Percentiles rank a stretch among this genome's conserved stretches.
phyloP scores from a whole-genome alignment of 768 basidiomycete species.

The Cystoderma amianthinum region DNA sequence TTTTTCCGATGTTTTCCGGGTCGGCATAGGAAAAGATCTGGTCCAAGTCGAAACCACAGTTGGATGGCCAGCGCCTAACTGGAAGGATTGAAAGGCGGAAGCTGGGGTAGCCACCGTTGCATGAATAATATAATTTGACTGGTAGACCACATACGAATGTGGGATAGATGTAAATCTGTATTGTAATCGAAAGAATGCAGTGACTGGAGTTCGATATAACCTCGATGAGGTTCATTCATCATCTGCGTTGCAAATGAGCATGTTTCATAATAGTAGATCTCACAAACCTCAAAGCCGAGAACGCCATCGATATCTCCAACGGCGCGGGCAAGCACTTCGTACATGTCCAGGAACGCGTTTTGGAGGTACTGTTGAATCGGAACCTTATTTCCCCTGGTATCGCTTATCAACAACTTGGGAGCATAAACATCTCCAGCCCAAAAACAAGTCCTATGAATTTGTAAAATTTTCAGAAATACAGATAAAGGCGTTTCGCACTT shows the following conservation, averaged over 20 bases:
- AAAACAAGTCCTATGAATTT: constrained; percentile 66
- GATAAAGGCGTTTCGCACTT: constrained; percentile 16
- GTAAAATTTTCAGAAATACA: neutral
- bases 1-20: constrained; percentile 48
- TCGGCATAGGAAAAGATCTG: constrained; percentile 87
- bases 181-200: constrained; percentile 90
- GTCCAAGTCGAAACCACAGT: constrained; percentile 75
- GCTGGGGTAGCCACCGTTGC: constrained; percentile 35
- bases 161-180: constrained; percentile 83
- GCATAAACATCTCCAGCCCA: constrained; percentile 90
- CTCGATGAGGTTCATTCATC: constrained; percentile 93
- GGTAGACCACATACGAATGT: constrained; percentile 51
- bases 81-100: constrained; percentile 82
- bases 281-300: constrained; percentile 80
- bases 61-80: constrained; percentile 85
- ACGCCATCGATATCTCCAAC: constrained; percentile 75
- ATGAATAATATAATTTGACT: neutral
- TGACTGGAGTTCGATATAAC: constrained; percentile 79
- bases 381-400: constrained; percentile 38
- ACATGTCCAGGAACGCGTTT: constrained; percentile 73
- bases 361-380: constrained; percentile 82
- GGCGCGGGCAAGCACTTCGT: constrained; percentile 54
- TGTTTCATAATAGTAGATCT: no score
- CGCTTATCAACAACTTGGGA: constrained; percentile 57
- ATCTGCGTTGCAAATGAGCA: no score